Conservation (phyloP, 495 filamentous ascomycete species). For the Penicillium cinerascens region DNA sequence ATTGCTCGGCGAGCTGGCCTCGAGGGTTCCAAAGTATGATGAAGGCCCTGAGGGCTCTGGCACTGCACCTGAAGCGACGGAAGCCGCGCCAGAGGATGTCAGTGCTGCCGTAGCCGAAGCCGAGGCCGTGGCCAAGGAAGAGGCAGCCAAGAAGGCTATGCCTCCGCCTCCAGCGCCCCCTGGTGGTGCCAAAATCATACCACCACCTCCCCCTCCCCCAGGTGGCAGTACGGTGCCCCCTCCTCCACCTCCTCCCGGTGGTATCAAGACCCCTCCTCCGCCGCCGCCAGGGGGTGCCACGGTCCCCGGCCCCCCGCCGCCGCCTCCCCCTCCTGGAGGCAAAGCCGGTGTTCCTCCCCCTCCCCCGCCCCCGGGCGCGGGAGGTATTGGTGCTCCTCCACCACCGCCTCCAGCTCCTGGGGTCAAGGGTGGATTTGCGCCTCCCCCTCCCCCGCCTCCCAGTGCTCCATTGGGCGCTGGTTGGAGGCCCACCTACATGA, state of each 20-base stretch:
- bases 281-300: conserved; percentile 41
- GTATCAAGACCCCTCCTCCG: conserved; percentile 38
- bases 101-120: conserved; percentile 18
- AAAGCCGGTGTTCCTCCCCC: conserved; percentile 46
- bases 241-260: conserved; percentile 36
- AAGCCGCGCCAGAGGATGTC: conserved; percentile 44
- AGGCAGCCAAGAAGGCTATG: conserved; percentile 28
- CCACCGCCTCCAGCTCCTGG: conserved; percentile 57
- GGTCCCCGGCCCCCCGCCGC: conserved; percentile 28
- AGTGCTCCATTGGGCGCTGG: conserved; percentile 57
- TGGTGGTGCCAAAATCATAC: conserved; percentile 5
- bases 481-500: conserved; percentile 45
- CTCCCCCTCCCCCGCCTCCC: conserved; percentile 59
- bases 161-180: conserved; percentile 48
- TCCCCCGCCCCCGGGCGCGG: conserved; percentile 42
- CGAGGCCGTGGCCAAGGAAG: conserved; percentile 5
- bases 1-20: conserved; percentile 75
- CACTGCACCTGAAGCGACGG: conserved; percentile 44
- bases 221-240: conserved; percentile 7
- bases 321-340: conserved; percentile 47
- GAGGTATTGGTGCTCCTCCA: conserved; percentile 38
- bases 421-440: conserved; percentile 26
- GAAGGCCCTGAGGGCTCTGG: conserved; percentile 60
- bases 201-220: conserved; percentile 42
- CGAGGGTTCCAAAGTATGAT: conserved; percentile 71